phyloP scores from a whole-genome alignment of 148 eudicot species.

The Chenopodium berlandieri region DNA sequence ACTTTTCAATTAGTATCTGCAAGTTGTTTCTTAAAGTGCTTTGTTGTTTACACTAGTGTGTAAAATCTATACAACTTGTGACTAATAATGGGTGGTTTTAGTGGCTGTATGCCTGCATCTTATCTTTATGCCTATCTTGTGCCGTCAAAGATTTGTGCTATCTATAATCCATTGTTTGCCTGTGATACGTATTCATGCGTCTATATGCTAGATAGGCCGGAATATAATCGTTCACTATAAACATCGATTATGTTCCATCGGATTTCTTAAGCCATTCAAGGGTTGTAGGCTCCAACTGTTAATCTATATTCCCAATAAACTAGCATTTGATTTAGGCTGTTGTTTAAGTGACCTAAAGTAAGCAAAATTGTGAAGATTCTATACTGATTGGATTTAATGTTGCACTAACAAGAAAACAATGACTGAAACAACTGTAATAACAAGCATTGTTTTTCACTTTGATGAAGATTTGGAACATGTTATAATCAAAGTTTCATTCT shows the following conservation, averaged over 20 bases:
- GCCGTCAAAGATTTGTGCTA: background rate
- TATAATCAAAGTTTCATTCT: background rate
- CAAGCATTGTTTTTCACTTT: background rate
- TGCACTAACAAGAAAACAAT: background rate
- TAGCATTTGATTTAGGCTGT: background rate
- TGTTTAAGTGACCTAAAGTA: background rate
- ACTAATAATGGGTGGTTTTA: background rate
- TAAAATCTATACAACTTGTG: background rate
- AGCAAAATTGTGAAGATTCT: background rate
- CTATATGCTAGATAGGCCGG: background rate
- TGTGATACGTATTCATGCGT: background rate
- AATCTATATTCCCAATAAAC: background rate
- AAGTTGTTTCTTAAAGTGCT: background rate
- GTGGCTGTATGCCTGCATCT: background rate
- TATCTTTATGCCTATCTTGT: background rate
- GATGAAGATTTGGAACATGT: background rate
- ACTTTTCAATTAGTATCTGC: background rate
- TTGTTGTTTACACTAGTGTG: background rate
- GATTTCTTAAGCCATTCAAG: background rate
- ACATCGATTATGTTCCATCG: background rate
- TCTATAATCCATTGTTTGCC: background rate
- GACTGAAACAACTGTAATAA: background rate
- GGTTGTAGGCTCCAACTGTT: background rate
- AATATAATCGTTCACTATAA: background rate
- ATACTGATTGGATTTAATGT: background rate